Percentiles rank a stretch among this genome's conserved stretches.
Evolutionary conservation across 2,329 filamentous ascomycete species (phyloP).

Genomic region (Botrytis squamosa): DNA sequence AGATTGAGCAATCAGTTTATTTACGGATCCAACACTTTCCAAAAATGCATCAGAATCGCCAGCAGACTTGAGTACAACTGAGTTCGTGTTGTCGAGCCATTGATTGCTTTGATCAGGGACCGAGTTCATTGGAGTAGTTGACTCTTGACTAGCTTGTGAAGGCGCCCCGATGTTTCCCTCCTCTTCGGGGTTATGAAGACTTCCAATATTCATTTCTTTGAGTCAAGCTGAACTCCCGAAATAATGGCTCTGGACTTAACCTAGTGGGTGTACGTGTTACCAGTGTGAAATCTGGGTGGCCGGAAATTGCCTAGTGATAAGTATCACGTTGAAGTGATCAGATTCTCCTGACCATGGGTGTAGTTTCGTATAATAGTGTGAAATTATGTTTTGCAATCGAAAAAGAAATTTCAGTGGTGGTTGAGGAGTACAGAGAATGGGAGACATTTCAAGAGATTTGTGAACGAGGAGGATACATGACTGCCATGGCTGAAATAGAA

Average conservation of each 20-base stretch:
- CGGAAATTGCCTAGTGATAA: not conserved
- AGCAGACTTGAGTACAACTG: not conserved
- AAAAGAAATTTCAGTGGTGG: not conserved
- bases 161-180: no score
- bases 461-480: not conserved
- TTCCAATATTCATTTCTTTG: not conserved
- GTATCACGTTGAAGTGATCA: not conserved
- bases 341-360: not conserved
- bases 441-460: not conserved
- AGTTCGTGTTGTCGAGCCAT: not conserved
- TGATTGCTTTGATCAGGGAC: not conserved
- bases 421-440: not conserved
- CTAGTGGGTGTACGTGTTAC: not conserved
- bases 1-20: not conserved
- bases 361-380: no score
- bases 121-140: not conserved
- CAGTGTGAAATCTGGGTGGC: not conserved
- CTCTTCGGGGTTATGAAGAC: not conserved
- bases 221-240: not conserved
- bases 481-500: not conserved
- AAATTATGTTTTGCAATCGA: not conserved
- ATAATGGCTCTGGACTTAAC: not conserved
- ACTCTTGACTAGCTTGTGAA: not conserved
- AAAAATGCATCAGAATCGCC: not conserved
- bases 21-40: not conserved